phyloP scores from a whole-genome alignment of 2,329 filamentous ascomycete genomes.

The Apiospora malaysiana region DNA sequence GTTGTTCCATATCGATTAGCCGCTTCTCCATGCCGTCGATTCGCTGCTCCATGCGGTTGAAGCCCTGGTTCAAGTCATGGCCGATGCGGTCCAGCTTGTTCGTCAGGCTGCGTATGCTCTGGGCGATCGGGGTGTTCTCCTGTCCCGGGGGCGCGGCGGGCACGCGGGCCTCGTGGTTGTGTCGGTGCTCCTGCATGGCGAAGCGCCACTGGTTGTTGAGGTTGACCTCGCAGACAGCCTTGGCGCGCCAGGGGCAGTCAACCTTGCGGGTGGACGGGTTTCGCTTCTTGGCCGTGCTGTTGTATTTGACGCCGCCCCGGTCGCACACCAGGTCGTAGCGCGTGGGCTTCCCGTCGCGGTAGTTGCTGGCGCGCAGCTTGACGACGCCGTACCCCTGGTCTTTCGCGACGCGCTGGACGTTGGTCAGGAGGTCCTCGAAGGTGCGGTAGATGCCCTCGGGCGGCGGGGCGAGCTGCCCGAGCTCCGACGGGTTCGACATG shows the following conservation, averaged over 20 bases:
- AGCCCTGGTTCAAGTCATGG: constrained; percentile 61
- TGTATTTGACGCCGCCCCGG: constrained; percentile 68
- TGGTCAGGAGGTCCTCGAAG: constrained; percentile 63
- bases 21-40: constrained; percentile 60
- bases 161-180: constrained; percentile 66
- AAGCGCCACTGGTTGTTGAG: constrained; percentile 70
- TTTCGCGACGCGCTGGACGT: constrained; percentile 65
- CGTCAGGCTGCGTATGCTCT: constrained; percentile 62
- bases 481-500: constrained; percentile 30
- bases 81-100: constrained; percentile 65
- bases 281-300: constrained; percentile 68
- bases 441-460: constrained; percentile 65
- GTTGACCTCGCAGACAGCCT: constrained; percentile 68
- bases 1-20: constrained; percentile 58
- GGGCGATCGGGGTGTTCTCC: constrained; percentile 63
- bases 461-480: constrained; percentile 54
- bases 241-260: constrained; percentile 67
- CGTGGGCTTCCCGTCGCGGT: constrained; percentile 66
- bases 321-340: constrained; percentile 69
- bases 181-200: constrained; percentile 62
- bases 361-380: constrained; percentile 67
- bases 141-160: constrained; percentile 60
- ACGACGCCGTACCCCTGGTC: constrained; percentile 68
- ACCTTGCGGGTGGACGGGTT: constrained; percentile 69
- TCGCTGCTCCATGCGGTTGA: constrained; percentile 56